Conservation (phyloP, 192 early-diverging fungal genomes). For the Umbelopsis isabellina region DNA sequence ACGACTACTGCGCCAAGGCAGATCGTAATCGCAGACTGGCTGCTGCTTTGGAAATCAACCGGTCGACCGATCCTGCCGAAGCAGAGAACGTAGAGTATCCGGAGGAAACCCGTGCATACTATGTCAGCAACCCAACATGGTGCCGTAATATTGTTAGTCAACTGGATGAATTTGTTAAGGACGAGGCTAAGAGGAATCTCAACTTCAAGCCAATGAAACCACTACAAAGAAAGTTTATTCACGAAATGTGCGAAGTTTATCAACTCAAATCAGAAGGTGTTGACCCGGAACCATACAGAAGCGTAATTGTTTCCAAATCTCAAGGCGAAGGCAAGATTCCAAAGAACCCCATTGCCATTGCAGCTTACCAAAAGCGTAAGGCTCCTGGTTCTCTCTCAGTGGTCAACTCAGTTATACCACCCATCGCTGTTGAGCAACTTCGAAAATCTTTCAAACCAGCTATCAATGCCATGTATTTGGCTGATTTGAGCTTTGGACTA, state of each 20-base stretch:
- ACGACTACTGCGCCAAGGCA: slow-evolving; percentile 77
- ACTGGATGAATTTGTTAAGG: slow-evolving; percentile 69
- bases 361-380: slow-evolving; percentile 31
- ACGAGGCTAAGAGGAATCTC: slow-evolving; percentile 52
- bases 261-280: slow-evolving; percentile 72
- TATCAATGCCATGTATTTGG: slow-evolving; percentile 62
- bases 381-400: background rate
- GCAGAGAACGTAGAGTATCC: slow-evolving; percentile 42
- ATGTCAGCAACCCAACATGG: slow-evolving; percentile 62
- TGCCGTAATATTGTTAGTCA: slow-evolving; percentile 69
- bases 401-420: background rate
- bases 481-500: slow-evolving; percentile 56
- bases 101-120: slow-evolving; percentile 67
- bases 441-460: slow-evolving; percentile 49
- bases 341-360: slow-evolving; percentile 45
- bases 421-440: slow-evolving; percentile 33
- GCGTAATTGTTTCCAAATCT: slow-evolving; percentile 64
- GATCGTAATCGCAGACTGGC: slow-evolving; percentile 84
- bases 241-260: slow-evolving; percentile 76
- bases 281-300: slow-evolving; percentile 77
- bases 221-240: slow-evolving; percentile 68
- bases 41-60: slow-evolving; percentile 69
- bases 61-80: slow-evolving; percentile 23
- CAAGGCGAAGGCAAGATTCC: slow-evolving; percentile 35
- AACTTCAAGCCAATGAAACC: slow-evolving; percentile 73